Conservation (phyloP, 2,329 filamentous ascomycete species). For the Ascochyta pisi region DNA sequence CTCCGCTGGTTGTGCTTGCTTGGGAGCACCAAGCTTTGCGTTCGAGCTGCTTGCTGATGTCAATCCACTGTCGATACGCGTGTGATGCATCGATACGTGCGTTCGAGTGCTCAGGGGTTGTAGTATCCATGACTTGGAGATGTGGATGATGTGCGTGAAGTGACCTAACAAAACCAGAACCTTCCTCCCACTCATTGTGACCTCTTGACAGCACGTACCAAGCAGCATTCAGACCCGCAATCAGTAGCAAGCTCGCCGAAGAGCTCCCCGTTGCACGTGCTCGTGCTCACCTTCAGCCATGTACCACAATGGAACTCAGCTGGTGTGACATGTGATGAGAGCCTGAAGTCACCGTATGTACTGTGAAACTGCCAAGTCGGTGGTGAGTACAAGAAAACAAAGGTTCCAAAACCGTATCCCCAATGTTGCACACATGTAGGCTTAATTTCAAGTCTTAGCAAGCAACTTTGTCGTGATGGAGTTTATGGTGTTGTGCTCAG, state of each 20-base stretch:
- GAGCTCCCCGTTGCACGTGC: not conserved
- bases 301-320: not conserved
- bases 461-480: slow-evolving; percentile 1
- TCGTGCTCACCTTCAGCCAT: not conserved
- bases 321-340: not conserved
- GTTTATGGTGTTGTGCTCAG: slow-evolving; percentile 9
- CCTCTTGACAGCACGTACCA: not conserved
- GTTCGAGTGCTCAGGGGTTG: too few relatives aligned
- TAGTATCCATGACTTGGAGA: too few relatives aligned
- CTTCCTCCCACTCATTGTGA: too few relatives aligned
- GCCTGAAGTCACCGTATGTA: not conserved
- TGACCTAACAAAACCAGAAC: not conserved
- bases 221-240: not conserved
- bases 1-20: not conserved
- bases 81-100: too few relatives aligned
- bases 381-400: not conserved
- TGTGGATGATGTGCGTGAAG: not conserved
- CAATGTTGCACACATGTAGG: not conserved
- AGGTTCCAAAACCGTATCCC: not conserved
- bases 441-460: not conserved
- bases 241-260: not conserved
- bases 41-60: not conserved
- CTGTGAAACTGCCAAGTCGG: not conserved
- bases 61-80: too few relatives aligned
- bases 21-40: not conserved